These are phyloP conservation scores for Rhodotorula sp. DNA, from an alignment of 1,284 basidiomycete species.

Conservation along the genomic window DNA sequence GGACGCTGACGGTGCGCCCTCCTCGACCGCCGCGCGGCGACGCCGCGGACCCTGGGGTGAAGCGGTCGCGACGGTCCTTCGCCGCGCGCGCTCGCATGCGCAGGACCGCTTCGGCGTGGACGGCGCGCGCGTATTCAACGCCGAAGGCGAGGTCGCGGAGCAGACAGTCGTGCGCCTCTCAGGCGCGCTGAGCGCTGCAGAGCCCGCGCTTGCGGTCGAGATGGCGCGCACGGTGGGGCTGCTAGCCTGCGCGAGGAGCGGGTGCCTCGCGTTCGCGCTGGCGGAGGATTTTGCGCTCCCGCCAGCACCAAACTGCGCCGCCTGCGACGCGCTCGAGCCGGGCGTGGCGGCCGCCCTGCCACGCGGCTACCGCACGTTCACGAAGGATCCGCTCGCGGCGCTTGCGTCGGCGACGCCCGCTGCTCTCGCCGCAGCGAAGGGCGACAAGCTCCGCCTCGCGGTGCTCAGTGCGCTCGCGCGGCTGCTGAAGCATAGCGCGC, in stretches of 20 bases:
- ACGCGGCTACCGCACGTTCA: constrained; percentile 6
- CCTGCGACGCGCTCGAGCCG: constrained; percentile 19
- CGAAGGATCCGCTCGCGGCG: constrained; percentile 15
- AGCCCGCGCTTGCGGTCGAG: background rate
- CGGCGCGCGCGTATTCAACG: constrained; percentile 2
- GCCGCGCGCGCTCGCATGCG: background rate
- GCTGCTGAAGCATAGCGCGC: constrained; percentile 18
- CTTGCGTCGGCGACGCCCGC: background rate
- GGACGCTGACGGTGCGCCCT: constrained; percentile 20
- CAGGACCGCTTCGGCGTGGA: background rate
- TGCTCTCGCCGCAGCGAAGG: background rate
- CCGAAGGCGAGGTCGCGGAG: constrained; percentile 11
- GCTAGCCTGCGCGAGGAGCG: constrained; percentile 32
- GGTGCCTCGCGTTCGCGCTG: constrained; percentile 9
- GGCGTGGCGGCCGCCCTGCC: background rate
- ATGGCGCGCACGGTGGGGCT: constrained; percentile 22
- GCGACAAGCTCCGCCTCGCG: constrained; percentile 13
- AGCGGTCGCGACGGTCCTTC: constrained; percentile 5
- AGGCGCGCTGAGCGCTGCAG: background rate
- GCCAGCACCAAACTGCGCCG: constrained; percentile 10
- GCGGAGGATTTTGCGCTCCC: background rate
- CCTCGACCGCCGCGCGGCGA: constrained; percentile 8
- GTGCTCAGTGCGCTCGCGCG: constrained; percentile 8
- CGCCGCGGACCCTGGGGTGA: constrained; percentile 16
- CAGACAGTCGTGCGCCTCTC: constrained; percentile 1